Evolutionary conservation across 1,139 yeast species (phyloP).

Genomic region (Geotrichum bryndzae): DNA sequence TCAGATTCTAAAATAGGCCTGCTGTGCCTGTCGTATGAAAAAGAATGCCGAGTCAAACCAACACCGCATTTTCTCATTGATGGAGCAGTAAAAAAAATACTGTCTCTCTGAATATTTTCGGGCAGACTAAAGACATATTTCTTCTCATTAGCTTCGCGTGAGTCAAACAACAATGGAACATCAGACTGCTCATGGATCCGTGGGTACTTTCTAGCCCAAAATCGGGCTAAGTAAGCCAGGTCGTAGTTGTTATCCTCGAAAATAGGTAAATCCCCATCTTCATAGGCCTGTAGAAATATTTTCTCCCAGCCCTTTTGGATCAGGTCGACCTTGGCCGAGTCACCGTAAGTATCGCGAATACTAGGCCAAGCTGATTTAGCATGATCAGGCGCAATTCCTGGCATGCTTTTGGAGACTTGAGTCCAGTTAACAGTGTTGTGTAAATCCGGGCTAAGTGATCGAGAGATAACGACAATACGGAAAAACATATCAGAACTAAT

Average conservation of each 20-base stretch:
- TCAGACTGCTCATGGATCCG: constrained; percentile 27
- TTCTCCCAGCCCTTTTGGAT: constrained; percentile 57
- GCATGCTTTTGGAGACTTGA: constrained; percentile 44
- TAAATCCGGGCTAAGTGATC: constrained; percentile 44
- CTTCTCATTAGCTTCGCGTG: constrained; percentile 6
- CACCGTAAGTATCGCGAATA: constrained; percentile 53
- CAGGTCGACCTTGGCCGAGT: constrained; percentile 43
- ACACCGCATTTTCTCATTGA: constrained; percentile 31
- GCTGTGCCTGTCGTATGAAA: background rate
- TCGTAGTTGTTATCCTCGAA: constrained; percentile 44
- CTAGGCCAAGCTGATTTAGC: constrained; percentile 58
- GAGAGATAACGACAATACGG: constrained; percentile 57
- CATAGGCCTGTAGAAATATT: constrained; percentile 48
- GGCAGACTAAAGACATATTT: constrained; percentile 1
- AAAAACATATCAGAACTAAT: constrained; percentile 41
- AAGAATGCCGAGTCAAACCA: constrained; percentile 12
- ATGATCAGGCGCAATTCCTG: constrained; percentile 34
- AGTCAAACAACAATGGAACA: constrained; percentile 39
- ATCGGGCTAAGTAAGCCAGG: constrained; percentile 44
- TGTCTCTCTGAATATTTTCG: constrained; percentile 22
- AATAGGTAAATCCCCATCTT: constrained; percentile 43
- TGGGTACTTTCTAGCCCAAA: constrained; percentile 53
- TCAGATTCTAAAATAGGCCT: constrained; percentile 24
- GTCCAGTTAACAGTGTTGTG: constrained; percentile 51
- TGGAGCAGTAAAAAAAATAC: constrained; percentile 18